These are phyloP conservation scores for Fomitopsis pinicola DNA, from an alignment of 1,284 basidiomycete species.

Conservation along the genomic window DNA sequence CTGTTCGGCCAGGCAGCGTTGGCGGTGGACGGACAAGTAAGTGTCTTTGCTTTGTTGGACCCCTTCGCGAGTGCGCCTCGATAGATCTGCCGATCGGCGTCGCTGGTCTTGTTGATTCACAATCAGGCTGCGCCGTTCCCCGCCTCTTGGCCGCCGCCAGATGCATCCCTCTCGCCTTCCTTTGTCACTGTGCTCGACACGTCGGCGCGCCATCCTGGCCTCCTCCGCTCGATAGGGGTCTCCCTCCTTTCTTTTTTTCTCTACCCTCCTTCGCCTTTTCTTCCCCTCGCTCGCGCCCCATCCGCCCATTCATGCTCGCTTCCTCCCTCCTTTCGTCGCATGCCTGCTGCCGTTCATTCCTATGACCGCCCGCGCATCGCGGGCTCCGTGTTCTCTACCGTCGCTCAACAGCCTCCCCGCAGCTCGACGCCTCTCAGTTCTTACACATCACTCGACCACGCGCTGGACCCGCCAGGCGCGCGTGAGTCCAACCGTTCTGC, in stretches of 20 bases:
- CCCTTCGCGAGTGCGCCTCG: neutral
- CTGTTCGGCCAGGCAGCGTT: neutral
- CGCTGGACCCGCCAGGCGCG: constrained; percentile 20
- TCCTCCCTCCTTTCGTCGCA: constrained; percentile 11
- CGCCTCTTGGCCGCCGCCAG: constrained; percentile 6
- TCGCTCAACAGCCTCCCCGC: constrained; percentile 19
- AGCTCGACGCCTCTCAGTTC: constrained; percentile 22
- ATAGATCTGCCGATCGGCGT: constrained; percentile 14
- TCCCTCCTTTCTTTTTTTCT: constrained; percentile 17
- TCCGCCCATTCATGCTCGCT: constrained; percentile 5
- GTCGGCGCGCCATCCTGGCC: neutral
- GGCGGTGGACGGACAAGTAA: constrained; percentile 1
- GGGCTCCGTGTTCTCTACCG: constrained; percentile 19
- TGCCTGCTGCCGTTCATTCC: constrained; percentile 22
- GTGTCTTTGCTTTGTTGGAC: neutral
- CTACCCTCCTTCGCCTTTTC: constrained; percentile 7
- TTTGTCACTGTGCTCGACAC: neutral
- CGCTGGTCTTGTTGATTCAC: constrained; percentile 11
- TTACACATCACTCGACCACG: constrained; percentile 30
- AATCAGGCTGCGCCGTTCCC: constrained; percentile 5
- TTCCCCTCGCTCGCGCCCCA: constrained; percentile 4
- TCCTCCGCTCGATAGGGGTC: constrained; percentile 1
- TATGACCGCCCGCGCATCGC: constrained; percentile 24
- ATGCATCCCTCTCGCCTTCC: neutral
- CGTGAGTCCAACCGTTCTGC: constrained; percentile 14